Base-by-base conservation (phyloP, 345 rosid genomes). In the Pseudoturritis turrita region DNA sequence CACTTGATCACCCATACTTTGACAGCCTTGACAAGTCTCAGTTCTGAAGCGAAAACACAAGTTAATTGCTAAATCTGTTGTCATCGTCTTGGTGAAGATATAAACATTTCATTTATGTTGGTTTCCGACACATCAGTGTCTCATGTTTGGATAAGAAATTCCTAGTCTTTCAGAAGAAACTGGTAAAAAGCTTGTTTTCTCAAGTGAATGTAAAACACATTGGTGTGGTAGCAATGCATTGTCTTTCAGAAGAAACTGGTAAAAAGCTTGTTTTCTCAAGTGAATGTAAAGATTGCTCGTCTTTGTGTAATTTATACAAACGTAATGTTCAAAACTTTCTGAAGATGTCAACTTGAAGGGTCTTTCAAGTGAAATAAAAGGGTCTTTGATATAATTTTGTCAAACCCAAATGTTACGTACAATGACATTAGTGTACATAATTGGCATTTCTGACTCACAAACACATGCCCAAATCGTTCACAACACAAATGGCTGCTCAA, bases 21-120 rank as follows among this genome's bases (percentile, higher is more conserved):
- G 93, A 88, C 76, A 80, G 83, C 77, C 92, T 91, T 51, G 98
- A 91, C 87, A 89, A 91, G 82, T 91, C 96, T 68, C 97, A 91
- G 65, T 95, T 80, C 81, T 95, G 79, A 92, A 80, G 56, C 37
- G 40, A 50, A 53, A 12, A 10, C 72, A 12, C 15, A 26, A 41
- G 63, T 50, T 19, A 5, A 0, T 8, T 69, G 9, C 65, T 45
- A 40, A 31, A 59, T 35, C 26, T 62, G 31, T 37, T 54, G 73
- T 85, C 86, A 84, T 81, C 89, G 26, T 56, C 86, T 83, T 75
- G 87, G 84, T 86, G 89, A 62, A 83, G 10, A 79, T 53, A 56
- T 41, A 50, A 50, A 59, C 19, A 17, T 31, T 10, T 73, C 4
- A 4, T 28, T 46, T 46, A 10, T 36, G 55, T 65, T 47, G 8